These are phyloP conservation scores for Paramecium biaurelia DNA, from an alignment of 73 alveolate species.

Conservation along the genomic window DNA sequence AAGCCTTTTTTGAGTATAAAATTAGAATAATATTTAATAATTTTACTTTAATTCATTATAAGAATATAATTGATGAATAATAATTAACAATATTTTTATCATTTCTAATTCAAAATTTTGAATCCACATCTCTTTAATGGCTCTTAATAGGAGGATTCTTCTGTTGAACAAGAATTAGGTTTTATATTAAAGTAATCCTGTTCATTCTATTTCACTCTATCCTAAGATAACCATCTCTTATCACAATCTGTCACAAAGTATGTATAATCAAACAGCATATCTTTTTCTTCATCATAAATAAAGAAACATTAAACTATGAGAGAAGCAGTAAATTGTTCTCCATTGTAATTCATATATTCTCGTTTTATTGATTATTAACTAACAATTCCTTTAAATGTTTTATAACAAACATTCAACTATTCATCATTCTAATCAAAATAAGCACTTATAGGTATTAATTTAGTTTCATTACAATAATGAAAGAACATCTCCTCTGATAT, in stretches of 20 bases:
- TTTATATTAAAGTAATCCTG: background rate
- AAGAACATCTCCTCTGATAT: background rate
- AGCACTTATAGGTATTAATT: background rate
- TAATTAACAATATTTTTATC: background rate
- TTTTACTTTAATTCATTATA: background rate
- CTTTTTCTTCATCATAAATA: background rate
- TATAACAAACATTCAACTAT: background rate
- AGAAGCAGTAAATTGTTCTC: background rate
- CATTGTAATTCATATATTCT: background rate
- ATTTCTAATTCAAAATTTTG: background rate
- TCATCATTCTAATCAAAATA: background rate
- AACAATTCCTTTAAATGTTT: background rate
- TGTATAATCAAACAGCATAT: background rate
- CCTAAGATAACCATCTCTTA: background rate
- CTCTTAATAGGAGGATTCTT: background rate
- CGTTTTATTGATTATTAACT: background rate
- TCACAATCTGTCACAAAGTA: background rate
- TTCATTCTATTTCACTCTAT: background rate
- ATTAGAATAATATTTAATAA: too few species aligned
- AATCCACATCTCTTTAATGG: conserved; percentile 4
- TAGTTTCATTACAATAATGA: background rate
- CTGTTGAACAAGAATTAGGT: background rate
- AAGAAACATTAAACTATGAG: background rate
- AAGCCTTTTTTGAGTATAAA: background rate
- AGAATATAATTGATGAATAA: background rate